Conservation (phyloP, 768 basidiomycete genomes). For the Pleurotus djamor region DNA sequence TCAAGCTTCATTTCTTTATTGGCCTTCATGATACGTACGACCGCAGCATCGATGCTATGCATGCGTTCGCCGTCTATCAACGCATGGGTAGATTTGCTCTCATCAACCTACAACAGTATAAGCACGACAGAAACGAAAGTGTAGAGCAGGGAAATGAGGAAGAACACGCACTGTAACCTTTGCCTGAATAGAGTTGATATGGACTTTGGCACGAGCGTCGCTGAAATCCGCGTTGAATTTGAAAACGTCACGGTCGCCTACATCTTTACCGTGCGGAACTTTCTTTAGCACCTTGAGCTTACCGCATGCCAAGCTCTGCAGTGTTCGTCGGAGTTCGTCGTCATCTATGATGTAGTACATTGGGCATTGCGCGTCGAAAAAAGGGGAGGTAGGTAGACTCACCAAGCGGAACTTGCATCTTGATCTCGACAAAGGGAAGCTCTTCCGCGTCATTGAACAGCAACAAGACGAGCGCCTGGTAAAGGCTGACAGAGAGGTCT, state of each 20-base stretch:
- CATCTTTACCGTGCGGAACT: constrained; percentile 73
- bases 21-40: constrained; percentile 96
- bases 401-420: constrained; percentile 72
- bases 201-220: constrained; percentile 74
- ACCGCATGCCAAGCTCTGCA: constrained; percentile 92
- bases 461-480: constrained; percentile 84
- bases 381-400: constrained; percentile 19
- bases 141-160: not conserved
- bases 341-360: constrained; percentile 45
- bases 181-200: constrained; percentile 95
- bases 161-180: constrained; percentile 74
- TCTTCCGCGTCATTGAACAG: constrained; percentile 75
- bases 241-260: constrained; percentile 76
- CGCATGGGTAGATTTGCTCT: constrained; percentile 76
- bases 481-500: constrained; percentile 88
- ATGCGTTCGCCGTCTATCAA: constrained; percentile 88
- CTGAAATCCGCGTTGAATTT: constrained; percentile 81
- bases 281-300: constrained; percentile 89
- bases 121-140: not conserved
- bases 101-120: constrained; percentile 68
- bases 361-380: not conserved
- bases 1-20: constrained; percentile 82
- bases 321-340: constrained; percentile 71
- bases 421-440: constrained; percentile 66
- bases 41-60: constrained; percentile 87